Evolutionary conservation across 306 rosid species (phyloP), one percentile per base, ranked within the genome.

Genomic region (Ochetophila trinervis): DNA sequence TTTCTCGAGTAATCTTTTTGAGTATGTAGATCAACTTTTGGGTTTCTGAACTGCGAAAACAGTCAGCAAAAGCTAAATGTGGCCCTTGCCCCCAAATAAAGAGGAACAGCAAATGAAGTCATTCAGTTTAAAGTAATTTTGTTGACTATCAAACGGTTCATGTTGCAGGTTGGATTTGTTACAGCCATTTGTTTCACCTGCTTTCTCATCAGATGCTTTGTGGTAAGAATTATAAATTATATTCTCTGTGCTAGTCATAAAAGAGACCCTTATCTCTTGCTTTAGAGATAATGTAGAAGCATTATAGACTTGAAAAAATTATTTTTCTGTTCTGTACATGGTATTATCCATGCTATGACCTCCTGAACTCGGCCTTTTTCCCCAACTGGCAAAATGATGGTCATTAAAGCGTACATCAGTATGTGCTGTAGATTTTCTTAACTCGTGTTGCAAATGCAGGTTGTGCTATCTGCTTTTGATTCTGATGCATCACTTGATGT

Each of bases 111-210:
- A 40, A 5, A 49, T 19, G 53, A 19, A 48, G 1, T 8, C 8
- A n/a, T 58, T 47, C n/a, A 17, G 1, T 50, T 17, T 52, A 22
- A 42, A 53, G 14, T 44, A 18, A 24, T 62, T 21, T 35, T 52
- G 19, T 62, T 70, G 48, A 70, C 75, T 75, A 58, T 61, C 69
- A 65, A 58, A 20, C 44, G 73, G 34, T 40, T 65, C 58, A 44
- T 45, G 42, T 82, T 88, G 75, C 94, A 93, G 97, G 99, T 93
- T 44, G 99, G 99, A 75, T 90, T 88, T 47, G 96, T 93, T 36
- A 88, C 99, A 30, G 97, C 95, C 76, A 88, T 93, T 77, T 90
- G 99, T 78, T 93, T 84, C 86, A 86, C 91, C 73, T 93, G 99
- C 82, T 93, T 93, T 81, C 84, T 93, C 59, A 68, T 93, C 55